Conservation (phyloP, 106 monocot genomes). For the Ottelia alismoides region DNA sequence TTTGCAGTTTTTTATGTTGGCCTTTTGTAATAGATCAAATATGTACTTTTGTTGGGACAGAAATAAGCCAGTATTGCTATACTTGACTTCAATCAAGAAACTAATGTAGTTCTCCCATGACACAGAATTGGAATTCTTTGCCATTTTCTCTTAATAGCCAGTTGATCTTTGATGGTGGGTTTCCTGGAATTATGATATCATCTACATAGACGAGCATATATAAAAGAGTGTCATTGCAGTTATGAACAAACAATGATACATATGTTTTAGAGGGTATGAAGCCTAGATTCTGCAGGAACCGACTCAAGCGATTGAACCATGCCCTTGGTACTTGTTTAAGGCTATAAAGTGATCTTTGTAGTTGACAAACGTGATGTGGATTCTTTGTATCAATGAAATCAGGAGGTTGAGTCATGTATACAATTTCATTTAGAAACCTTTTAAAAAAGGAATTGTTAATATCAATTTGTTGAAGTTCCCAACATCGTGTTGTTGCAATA, state of each 20-base stretch:
- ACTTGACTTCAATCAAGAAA: neutral
- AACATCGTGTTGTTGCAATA: neutral
- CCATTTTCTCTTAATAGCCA: neutral
- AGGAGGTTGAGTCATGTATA: conserved; percentile 1
- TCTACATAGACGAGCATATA: neutral
- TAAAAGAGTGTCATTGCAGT: neutral
- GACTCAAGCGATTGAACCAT: neutral
- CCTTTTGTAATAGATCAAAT: neutral
- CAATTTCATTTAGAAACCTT: neutral
- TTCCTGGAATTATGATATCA: neutral
- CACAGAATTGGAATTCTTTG: neutral
- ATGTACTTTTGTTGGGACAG: neutral
- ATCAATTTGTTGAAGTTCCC: neutral
- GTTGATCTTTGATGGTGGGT: neutral
- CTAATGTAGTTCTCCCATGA: neutral
- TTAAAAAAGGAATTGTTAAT: neutral
- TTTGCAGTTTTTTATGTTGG: neutral
- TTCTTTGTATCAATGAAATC: neutral
- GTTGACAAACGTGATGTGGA: neutral
- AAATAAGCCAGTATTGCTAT: neutral
- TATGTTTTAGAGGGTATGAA: neutral
- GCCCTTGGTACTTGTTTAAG: conserved; percentile 1
- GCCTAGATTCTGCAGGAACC: neutral
- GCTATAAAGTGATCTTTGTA: neutral
- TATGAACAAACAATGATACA: neutral